phyloP scores from a whole-genome alignment of 2,329 filamentous ascomycete genomes.

The Cryphonectria carpinicola region DNA sequence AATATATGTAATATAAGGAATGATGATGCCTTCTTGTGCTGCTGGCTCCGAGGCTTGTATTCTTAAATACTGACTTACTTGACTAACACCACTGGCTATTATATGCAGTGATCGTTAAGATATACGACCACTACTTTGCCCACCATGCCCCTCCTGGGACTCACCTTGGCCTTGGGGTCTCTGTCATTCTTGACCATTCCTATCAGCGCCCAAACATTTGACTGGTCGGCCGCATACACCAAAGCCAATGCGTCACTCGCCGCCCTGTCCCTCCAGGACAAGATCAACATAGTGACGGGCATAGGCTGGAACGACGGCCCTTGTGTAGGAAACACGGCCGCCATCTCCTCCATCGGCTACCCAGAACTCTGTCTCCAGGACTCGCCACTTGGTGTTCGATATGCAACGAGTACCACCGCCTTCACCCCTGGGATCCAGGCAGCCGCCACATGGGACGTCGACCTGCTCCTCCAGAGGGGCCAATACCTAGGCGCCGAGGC shows the following conservation, averaged over 20 bases:
- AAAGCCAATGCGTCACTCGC: conserved; percentile 70
- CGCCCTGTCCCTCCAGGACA: conserved; percentile 74
- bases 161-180: conserved; percentile 10
- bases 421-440: conserved; percentile 82
- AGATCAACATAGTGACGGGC: conserved; percentile 79
- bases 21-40: neutral
- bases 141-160: neutral
- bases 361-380: conserved; percentile 80
- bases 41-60: neutral
- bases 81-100: neutral
- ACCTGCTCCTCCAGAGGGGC: conserved; percentile 73
- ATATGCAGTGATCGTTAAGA: neutral
- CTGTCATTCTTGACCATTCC: conserved; percentile 57
- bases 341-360: conserved; percentile 63
- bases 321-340: conserved; percentile 66
- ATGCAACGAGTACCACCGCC: conserved; percentile 70
- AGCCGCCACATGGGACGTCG: conserved; percentile 78
- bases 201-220: conserved; percentile 43
- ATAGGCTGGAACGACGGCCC: conserved; percentile 74
- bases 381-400: conserved; percentile 76
- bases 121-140: neutral
- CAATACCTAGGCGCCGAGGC: conserved; percentile 72
- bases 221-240: conserved; percentile 70
- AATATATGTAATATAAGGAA: neutral
- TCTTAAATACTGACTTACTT: neutral